Conservation (phyloP, 495 filamentous ascomycete genomes). For the Daldinia decipiens region DNA sequence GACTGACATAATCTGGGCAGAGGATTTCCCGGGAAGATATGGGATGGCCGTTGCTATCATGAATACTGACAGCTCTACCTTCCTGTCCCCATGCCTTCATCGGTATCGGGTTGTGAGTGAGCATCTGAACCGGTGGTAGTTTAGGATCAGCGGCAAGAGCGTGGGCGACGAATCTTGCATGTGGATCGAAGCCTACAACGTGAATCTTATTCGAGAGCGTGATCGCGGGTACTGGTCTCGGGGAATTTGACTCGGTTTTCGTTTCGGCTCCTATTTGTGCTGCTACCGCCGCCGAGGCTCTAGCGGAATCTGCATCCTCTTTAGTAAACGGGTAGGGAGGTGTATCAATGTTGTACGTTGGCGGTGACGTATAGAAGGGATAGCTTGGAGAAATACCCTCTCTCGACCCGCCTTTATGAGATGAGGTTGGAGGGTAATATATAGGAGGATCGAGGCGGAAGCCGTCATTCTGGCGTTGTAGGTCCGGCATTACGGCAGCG, state of each 20-base stretch:
- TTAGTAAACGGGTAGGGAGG: background rate
- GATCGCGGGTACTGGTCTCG: background rate
- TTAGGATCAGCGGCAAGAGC: conserved; percentile 53
- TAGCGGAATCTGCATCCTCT: background rate
- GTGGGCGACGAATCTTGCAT: conserved; percentile 63
- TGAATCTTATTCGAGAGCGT: conserved; percentile 55
- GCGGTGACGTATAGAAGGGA: conserved; percentile 23
- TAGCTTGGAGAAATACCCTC: conserved; percentile 7
- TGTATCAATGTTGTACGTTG: background rate
- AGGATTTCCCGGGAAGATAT: conserved; percentile 30
- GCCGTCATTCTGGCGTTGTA: conserved; percentile 14
- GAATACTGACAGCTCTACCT: conserved; percentile 40
- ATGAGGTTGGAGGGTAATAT: conserved; percentile 17
- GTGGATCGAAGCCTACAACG: conserved; percentile 61
- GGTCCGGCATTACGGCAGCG: background rate
- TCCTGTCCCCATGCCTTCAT: conserved; percentile 42
- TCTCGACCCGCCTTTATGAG: background rate
- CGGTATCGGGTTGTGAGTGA: conserved; percentile 39
- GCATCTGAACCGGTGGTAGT: conserved; percentile 45
- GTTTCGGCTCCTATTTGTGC: background rate
- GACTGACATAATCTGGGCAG: conserved; percentile 24
- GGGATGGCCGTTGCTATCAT: background rate
- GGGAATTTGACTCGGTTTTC: background rate
- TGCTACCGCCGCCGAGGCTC: background rate
- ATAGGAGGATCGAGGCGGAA: conserved; percentile 39